Evolutionary conservation across 805 yeast genomes (phyloP), one percentile per base, ranked within the genome.

Genomic region (Blastobotrys mokoenaii): DNA sequence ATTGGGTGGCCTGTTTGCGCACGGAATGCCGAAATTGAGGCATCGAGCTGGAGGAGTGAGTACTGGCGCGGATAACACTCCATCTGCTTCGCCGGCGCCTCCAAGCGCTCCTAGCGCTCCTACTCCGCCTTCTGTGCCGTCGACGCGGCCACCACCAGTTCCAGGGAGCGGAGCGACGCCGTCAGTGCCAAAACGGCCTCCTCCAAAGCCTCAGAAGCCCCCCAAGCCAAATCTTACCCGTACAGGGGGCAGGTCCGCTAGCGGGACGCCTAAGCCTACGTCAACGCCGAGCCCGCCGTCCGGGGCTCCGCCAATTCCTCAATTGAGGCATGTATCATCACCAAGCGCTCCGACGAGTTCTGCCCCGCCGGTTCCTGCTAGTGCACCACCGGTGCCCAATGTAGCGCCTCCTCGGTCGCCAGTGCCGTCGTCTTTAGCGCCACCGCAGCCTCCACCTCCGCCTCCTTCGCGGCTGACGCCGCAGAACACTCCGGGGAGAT

Each of bases 1-100:
- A 56, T 64, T 81, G 52, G 86, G 84, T 14, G 82, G 79, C 43
- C 70, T 82, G 12, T 80, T 82, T 63, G 87, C 93, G 2, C 85
- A 82, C 4, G 94, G 94, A 1, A 71, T 85, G 63, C 93, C 94
- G 6, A 82, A 82, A 56, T 68, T 84, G 49, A 77, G 74, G 47
- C 75, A 74, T 47, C 57, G 71, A 32, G 62, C 57, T n/a, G 67
- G 66, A 12, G 59, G 60, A 2, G 46, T 56, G 25, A 53, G 51
- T 12, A 47, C 49, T 11, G 46, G 54, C 1, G 46, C 48, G 4
- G 44, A 43, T 2, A 30, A 40, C 9, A 40, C 38, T 3, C 52
- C 62, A 5, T 45, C 59, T 15, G 48, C 57, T 2, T 47, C 58
- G 6, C 48, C 57, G 22, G 54, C 62, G 6, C 61, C 64, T 20